Evolutionary conservation across 2,329 filamentous ascomycete species (phyloP), one percentile per base, ranked within the genome.

Genomic region (Xylariaceae sp.): DNA sequence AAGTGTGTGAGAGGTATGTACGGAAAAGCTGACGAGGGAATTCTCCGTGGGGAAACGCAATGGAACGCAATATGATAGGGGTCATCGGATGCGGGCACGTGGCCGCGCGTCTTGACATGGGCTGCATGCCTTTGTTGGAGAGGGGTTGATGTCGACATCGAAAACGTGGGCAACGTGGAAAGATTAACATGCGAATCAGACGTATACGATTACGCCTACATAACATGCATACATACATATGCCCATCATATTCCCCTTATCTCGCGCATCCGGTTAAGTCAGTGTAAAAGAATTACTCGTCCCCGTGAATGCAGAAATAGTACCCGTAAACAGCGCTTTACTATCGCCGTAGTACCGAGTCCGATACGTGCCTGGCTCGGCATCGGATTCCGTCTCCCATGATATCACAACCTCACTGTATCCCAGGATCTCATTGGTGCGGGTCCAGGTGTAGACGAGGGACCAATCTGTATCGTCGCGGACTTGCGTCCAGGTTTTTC

Each of bases 341-440:
- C 84, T 79, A 74, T 97, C 92, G 0, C 93, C 93, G 74, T 87
- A 93, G 71, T 97, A 97, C 75, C 80, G 84, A 51, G 96, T 74
- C 23, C 92, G 79, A 74, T 96, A 97, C 52, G 81, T 84, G 0
- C 92, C 92, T 0, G 73, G 74, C 60, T 79, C 77, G 17, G 80
- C 80, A 63, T 80, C 78, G 57, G 78, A 73, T 72, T 85, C 86
- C 39, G 88, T 87, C 74, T 93, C 88, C 93, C 93, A 97, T 53
- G 82, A 81, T 56, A 96, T 80, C 7, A 80, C 86, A 1, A 91
- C 92, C 71, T 92, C 85, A 68, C 91, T 96, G 39, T 65, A 65
- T 1, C 64, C 64, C 34, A 65, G 62, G 17, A 62, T 9, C 1
- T 51, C 42, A 30, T 64, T 64, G 1, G 84, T 88, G 45, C 92